Evolutionary conservation across 345 rosid genomes (phyloP).

Genomic region (Ceriops tagal): DNA sequence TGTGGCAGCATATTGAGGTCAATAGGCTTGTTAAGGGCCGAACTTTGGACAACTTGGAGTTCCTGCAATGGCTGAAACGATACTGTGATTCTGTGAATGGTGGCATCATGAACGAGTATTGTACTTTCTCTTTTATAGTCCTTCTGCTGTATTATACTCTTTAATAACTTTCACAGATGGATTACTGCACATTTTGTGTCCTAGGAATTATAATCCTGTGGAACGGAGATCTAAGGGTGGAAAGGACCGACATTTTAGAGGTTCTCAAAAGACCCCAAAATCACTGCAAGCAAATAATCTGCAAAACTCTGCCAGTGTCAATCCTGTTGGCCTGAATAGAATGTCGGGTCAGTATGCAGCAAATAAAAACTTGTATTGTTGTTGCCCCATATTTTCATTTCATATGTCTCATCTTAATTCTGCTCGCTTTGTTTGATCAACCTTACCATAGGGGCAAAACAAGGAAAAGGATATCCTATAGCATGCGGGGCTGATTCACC

Average conservation of each 20-base stretch:
- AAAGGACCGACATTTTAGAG: constrained; percentile 50
- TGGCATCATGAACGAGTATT: constrained; percentile 93
- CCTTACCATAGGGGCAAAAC: constrained; percentile 49
- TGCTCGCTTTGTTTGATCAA: constrained; percentile 8
- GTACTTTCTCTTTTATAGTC: constrained; percentile 1
- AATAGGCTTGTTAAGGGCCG: constrained; percentile 87
- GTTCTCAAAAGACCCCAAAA: constrained; percentile 58
- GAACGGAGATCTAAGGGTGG: constrained; percentile 83
- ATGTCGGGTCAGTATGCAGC: constrained; percentile 33
- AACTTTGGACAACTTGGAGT: constrained; percentile 96
- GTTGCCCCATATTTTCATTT: background rate
- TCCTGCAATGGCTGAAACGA: constrained; percentile 91
- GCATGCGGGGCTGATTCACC: constrained; percentile 42
- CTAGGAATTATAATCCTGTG: constrained; percentile 86
- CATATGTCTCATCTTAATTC: background rate
- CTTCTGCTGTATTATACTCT: background rate
- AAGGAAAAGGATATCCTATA: constrained; percentile 38
- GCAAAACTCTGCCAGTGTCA: constrained; percentile 39
- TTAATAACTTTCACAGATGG: background rate
- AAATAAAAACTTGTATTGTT: background rate
- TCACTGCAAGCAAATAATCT: constrained; percentile 69
- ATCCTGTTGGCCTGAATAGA: constrained; percentile 28
- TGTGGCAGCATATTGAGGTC: constrained; percentile 80
- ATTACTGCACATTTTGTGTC: constrained; percentile 2
- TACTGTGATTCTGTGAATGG: constrained; percentile 95